Base-by-base conservation (phyloP, 192 early-diverging fungal species). In the Pilaira anomala region DNA sequence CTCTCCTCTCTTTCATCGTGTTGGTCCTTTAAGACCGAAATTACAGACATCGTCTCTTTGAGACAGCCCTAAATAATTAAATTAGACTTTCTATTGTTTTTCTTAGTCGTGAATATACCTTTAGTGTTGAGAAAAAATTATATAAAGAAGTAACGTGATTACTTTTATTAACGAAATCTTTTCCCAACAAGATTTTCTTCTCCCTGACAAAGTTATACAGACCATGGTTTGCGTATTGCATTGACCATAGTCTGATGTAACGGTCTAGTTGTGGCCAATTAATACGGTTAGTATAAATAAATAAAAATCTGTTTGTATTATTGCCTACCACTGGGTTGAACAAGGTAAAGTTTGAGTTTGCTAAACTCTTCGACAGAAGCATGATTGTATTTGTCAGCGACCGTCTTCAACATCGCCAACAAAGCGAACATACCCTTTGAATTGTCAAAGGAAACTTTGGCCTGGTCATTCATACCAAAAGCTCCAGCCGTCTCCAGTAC, bases 291-390 rank as follows among this genome's bases (percentile, higher is more conserved):
- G 48, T 22, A 50, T 25, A 50, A 50, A 50, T 50, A 50, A 50
- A 50, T 50, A 50, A 50, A 50, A 50, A 25, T 14, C 7, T 50
- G 25, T 50, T 36, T 36, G 33, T 36, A 50, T 6, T 50, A 50
- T 50, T 50, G 48, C 48, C 22, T 56, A 56, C 54, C 54, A 18
- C 54, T 56, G 16, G 54, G 54, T 36, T 56, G 54, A 1, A 56
- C 54, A 19, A 56, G 19, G 33, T 56, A 56, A 14, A 56, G 30
- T 56, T 56, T 56, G 54, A 56, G 54, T 56, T 56, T 56, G 29
- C 54, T 56, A 56, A 56, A 56, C 54, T 39, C 30, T 33, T 56
- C 54, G 33, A 56, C 36, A 36, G 33, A 39, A 9, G 14, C 36
- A 56, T 56, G 9, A 21, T 39, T 56, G 54, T 56, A 39, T 3